These are phyloP conservation scores for Pyrus hybrid DNA, from an alignment of 331 rosid genomes.

Conservation along the genomic window DNA sequence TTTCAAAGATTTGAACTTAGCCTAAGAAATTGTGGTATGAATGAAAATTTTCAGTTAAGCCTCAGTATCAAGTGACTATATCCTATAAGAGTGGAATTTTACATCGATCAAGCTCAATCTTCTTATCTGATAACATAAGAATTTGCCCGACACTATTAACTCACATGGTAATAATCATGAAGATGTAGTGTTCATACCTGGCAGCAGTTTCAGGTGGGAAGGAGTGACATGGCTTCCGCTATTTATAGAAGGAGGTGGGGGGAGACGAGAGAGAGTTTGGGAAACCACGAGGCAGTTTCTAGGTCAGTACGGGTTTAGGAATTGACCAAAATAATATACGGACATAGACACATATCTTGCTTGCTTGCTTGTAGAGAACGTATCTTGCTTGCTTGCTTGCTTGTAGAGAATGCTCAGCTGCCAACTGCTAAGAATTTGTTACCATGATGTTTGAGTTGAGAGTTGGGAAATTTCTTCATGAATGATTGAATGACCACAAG, in stretches of 20 bases:
- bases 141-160: neutral
- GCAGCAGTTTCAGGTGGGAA: neutral
- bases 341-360: neutral
- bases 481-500: neutral
- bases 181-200: neutral
- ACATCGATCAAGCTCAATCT: neutral
- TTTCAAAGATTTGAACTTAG: neutral
- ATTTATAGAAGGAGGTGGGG: neutral
- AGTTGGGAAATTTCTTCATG: neutral
- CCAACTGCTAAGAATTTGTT: neutral
- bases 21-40: neutral
- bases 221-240: neutral
- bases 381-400: neutral
- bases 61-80: neutral
- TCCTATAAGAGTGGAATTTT: neutral
- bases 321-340: neutral
- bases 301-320: neutral
- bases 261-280: neutral
- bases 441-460: neutral
- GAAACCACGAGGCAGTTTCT: constrained; percentile 16
- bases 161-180: neutral
- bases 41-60: too few species aligned
- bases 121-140: neutral
- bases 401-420: neutral
- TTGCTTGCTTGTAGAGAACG: neutral